Base-by-base conservation (phyloP, 495 filamentous ascomycete genomes). In the Aspergillus saccharolyticus region DNA sequence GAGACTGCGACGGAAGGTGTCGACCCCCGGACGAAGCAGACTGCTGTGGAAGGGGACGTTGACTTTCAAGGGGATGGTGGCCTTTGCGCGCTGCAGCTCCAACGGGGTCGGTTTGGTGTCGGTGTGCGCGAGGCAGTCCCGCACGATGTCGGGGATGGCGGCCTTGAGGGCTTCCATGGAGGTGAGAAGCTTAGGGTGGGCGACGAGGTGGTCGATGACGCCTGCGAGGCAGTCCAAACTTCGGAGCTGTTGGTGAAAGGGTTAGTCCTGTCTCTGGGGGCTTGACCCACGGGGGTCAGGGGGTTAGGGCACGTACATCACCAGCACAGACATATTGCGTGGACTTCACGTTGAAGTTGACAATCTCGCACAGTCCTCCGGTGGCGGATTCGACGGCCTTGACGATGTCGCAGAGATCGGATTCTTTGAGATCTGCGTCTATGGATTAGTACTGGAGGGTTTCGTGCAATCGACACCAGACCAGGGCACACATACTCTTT, bases 1-100 rank as follows among this genome's bases (percentile, higher is more conserved):
- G 15, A 67, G 58, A 39, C 55, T 57, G 19, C 55, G 46, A 18
- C 64, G 56, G 52, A 54, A 64, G 21, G 52, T 52, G 21, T 54
- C 56, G 7, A 67, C 57, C 22, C 59, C 58, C 19, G 44, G 44
- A 0, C 54, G 45, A 2, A 56, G 54, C 10, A 48, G 47, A 3
- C 39, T 19, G 9, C 44, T 49, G 45, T 56, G 54, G 30, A 56
- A 56, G 1, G 54, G 54, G 18, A 56, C 48, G 42, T 56, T 46
- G 18, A 56, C 54, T 3, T 47, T 30, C 20, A 56, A 45, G 0
- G 54, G 54, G 19, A 56, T 50, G 1, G 44, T 43, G 16, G 54
- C 54, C 8, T 10, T 24, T 12, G 44, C 30, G 25, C 54, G 54
- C 5, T 18, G 2, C 1, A 56, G 45, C 16, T 46, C 4, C 2